Evolutionary conservation across 1,284 basidiomycete species (phyloP).

Genomic region (Mrakiaceae sp.): DNA sequence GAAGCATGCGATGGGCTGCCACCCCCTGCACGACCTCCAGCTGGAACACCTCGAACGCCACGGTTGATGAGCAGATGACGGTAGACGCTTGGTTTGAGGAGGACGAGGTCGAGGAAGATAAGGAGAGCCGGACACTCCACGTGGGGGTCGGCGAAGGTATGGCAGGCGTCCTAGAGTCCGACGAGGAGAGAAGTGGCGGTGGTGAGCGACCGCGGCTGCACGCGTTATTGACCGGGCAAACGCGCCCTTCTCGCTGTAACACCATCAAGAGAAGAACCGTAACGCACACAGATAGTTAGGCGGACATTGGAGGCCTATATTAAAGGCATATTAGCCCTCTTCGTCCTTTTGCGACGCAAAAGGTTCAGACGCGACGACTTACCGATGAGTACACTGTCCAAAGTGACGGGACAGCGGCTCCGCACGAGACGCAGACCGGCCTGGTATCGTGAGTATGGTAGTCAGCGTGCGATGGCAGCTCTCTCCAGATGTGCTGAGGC

Average conservation of each 20-base stretch:
- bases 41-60: slow-evolving; percentile 45
- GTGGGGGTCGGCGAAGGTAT: slow-evolving; percentile 71
- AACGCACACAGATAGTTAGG: slow-evolving; percentile 59
- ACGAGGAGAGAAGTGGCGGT: not conserved
- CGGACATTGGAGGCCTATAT: slow-evolving; percentile 69
- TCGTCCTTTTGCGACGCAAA: too few species aligned
- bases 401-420: slow-evolving; percentile 43
- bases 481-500: too few species aligned
- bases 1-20: not conserved
- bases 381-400: slow-evolving; percentile 44
- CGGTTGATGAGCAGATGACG: slow-evolving; percentile 83
- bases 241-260: too few species aligned
- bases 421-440: too few species aligned
- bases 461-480: too few species aligned
- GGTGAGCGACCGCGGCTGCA: too few species aligned
- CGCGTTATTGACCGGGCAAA: too few species aligned
- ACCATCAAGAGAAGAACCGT: too few species aligned
- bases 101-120: slow-evolving; percentile 68
- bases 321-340: slow-evolving; percentile 41
- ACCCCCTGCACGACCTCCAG: not conserved
- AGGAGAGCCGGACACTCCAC: slow-evolving; percentile 74
- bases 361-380: not conserved
- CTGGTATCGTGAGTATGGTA: too few species aligned
- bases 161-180: slow-evolving; percentile 45
- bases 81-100: slow-evolving; percentile 77